Base-by-base conservation (phyloP, 129 eudicot species). In the Oenanthe sinensis region DNA sequence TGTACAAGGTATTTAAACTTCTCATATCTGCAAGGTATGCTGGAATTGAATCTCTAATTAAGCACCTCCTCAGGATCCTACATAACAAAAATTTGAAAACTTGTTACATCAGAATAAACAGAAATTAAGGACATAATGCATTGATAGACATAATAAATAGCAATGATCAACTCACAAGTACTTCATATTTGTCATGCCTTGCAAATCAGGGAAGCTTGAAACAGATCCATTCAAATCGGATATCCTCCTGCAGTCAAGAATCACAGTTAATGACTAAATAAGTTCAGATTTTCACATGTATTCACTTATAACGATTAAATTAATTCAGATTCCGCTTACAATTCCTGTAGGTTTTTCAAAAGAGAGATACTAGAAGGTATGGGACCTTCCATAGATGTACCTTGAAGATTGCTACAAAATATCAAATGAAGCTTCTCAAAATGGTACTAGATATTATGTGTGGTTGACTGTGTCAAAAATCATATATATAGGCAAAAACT, bases 321-420 rank as follows among this genome's bases (percentile, higher is more conserved):
- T 70, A 16, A 47, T 48, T 74, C 33, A 46, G 49, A 52, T 71
- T 73, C 26, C 74, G 65, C 95, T 91, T 79, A 93, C 98, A 93
- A 24, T 15, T 82, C 80, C 10, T 70, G 40, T 79, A 93, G 50
- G 76, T 83, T 90, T 82, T 73, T 85, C 87, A 93, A 77, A 42
- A 15, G 67, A 65, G 90, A 84, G 82, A 93, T 83, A 62, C 84
- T 62, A 67, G 86, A 78, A 80, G 98, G 98, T 83, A 93, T 85
- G 0, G 98, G 98, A 44, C 97, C 97, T 83, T 82, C 85, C 92
- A 93, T 74, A 63, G 85, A 78, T 20, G 98, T 87, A 81, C 98
- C 98, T 87, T 88, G 98, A 77, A 93, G 70, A 72, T 89, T 89
- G 74, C 97, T 93, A 83, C 81, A 62, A 72, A 30, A 75, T 52